Base-by-base conservation (phyloP, 1,284 basidiomycete genomes). In the Pseudozyma pruni region DNA sequence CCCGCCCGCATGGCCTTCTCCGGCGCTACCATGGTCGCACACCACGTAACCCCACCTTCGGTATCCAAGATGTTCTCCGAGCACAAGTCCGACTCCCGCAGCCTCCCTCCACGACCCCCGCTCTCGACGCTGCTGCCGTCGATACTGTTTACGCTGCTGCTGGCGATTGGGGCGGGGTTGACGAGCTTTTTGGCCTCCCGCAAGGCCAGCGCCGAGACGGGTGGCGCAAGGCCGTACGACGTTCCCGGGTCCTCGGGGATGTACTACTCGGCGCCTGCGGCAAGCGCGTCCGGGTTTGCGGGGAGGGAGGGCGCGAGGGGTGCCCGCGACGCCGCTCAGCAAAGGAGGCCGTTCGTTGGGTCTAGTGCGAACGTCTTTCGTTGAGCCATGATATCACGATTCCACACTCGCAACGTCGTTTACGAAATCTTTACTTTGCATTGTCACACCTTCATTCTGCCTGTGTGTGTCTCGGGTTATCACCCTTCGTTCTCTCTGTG, bases 81-180 rank as follows among this genome's bases (percentile, higher is more conserved):
- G 17, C 25, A 49, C 17, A 29, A 29, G 11, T 29, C 27, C 27
- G 27, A 29, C 27, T 29, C 0, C 7, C 50, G 2, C 31, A 16
- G 29, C 16, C 40, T 79, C 1, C 76, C 76, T 3, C 76, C 76
- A 4, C 49, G 76, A 13, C 76, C 76, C 8, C 76, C 76, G 20
- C 59, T 79, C 7, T 74, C 73, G 32, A 56, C 64, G 8, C 54
- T 79, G 23, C 23, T 79, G 22, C 73, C 76, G 0, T 74, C 71
- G 42, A 77, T 79, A 44, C 37, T 75, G 22, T 68, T 79, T 35
- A 79, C 76, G 2, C 41, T 77, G 27, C 11, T 79, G 31, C 52
- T 79, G 11, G 76, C 76, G 8, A 20, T 79, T 7, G 69, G 74
- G 11, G 75, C 76, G 0, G 71, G 73, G 5, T 27, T 79, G 22